Percentiles rank a stretch among this genome's conserved stretches.
These are phyloP conservation scores for Pachyrhizus erosus DNA, from an alignment of 306 rosid genomes.

Conservation along the genomic window DNA sequence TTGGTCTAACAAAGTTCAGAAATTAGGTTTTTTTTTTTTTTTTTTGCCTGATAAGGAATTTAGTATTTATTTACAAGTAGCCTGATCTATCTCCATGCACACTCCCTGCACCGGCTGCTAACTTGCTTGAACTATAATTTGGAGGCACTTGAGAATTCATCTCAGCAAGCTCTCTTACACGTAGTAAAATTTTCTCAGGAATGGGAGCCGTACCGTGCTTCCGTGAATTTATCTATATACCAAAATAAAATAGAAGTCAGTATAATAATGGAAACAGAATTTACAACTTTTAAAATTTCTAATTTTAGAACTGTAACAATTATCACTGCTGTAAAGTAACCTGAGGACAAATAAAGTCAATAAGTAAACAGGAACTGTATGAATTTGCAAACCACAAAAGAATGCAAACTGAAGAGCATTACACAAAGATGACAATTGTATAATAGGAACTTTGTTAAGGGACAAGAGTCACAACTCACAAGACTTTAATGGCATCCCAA, in stretches of 20 bases:
- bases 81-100: constrained; percentile 57
- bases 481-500: constrained; percentile 3
- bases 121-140: constrained; percentile 60
- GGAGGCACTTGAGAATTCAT: constrained; percentile 77
- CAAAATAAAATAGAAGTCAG: neutral
- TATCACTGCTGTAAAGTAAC: constrained; percentile 6
- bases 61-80: constrained; percentile 71
- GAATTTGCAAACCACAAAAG: neutral
- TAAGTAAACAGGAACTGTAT: neutral
- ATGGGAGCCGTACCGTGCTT: constrained; percentile 81
- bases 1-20: constrained; percentile 40
- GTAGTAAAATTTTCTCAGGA: constrained; percentile 71
- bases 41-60: constrained; percentile 43
- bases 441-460: neutral
- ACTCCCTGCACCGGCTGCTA: constrained; percentile 50
- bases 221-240: constrained; percentile 70
- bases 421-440: neutral
- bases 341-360: neutral
- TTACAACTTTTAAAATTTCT: neutral
- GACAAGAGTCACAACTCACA: no score
- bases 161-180: constrained; percentile 92
- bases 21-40: constrained; percentile 37
- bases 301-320: neutral
- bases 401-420: neutral
- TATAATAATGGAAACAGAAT: constrained; percentile 17